Percentiles rank a stretch among this genome's conserved stretches.
These are phyloP conservation scores for Sophora flavescens DNA, from an alignment of 306 rosid genomes.

Conservation along the genomic window DNA sequence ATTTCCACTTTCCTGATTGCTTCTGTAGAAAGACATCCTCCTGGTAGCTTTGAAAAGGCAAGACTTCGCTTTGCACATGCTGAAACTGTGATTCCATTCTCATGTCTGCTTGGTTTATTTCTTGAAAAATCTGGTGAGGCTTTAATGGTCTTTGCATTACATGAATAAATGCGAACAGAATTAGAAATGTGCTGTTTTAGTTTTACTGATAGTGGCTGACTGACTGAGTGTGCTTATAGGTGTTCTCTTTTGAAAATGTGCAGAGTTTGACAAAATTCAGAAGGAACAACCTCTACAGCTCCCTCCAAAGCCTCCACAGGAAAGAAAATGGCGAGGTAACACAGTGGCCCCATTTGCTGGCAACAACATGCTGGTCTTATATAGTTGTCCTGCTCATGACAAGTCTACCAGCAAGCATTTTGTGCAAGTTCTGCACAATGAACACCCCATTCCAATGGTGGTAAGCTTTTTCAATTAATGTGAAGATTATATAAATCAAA, in stretches of 20 bases:
- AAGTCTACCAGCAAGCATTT: constrained; percentile 67
- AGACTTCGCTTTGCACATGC: constrained; percentile 96
- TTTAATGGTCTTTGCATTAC: constrained; percentile 24
- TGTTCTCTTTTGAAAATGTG: constrained; percentile 38
- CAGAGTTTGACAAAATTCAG: constrained; percentile 77
- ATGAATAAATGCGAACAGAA: constrained; percentile 19
- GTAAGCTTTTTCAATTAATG: constrained; percentile 53
- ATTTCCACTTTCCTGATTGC: constrained; percentile 27
- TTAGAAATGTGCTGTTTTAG: background rate
- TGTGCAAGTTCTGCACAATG: constrained; percentile 91
- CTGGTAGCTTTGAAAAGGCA: constrained; percentile 89
- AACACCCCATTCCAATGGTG: constrained; percentile 78
- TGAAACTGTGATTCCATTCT: constrained; percentile 92
- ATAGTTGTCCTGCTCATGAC: constrained; percentile 69
- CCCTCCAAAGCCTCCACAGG: constrained; percentile 91
- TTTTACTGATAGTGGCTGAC: constrained; percentile 11
- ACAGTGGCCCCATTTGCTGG: constrained; percentile 93
- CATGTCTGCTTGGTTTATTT: constrained; percentile 94
- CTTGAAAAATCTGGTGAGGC: constrained; percentile 78
- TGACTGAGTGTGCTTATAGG: constrained; percentile 1
- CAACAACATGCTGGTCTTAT: constrained; percentile 83
- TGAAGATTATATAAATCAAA: background rate
- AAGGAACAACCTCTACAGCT: constrained; percentile 69
- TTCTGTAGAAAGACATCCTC: constrained; percentile 61
- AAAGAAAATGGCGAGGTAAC: constrained; percentile 83